Evolutionary conservation across 1,284 basidiomycete genomes (phyloP).

Genomic region (Ustilago hordei): DNA sequence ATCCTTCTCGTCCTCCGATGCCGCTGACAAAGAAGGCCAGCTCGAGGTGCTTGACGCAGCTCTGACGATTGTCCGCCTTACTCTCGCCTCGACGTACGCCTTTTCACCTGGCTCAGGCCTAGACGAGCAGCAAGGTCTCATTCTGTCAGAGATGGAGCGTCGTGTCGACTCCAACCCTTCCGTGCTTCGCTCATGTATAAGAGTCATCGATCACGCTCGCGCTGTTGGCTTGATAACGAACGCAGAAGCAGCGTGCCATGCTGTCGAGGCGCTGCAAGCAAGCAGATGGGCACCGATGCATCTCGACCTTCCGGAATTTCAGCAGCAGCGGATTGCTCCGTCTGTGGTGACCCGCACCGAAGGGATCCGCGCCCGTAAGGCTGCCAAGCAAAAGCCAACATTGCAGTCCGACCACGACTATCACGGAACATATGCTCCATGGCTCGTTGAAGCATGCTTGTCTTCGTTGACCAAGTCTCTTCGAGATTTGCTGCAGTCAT

Average conservation of each 20-base stretch:
- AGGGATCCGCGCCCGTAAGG: slow-evolving; percentile 28
- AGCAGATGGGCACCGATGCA: slow-evolving; percentile 37
- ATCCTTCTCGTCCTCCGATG: neutral
- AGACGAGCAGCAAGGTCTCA: slow-evolving; percentile 30
- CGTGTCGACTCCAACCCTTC: slow-evolving; percentile 35
- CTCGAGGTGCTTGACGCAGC: slow-evolving; percentile 39
- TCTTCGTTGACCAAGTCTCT: slow-evolving; percentile 9
- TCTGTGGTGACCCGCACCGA: slow-evolving; percentile 20
- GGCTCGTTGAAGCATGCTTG: slow-evolving; percentile 36
- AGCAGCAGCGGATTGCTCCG: slow-evolving; percentile 12
- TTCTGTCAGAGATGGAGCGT: slow-evolving; percentile 40
- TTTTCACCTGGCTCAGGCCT: slow-evolving; percentile 21
- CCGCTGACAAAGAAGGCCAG: slow-evolving; percentile 13
- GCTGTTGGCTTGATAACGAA: slow-evolving; percentile 10
- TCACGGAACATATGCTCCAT: slow-evolving; percentile 31
- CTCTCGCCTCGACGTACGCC: slow-evolving; percentile 36
- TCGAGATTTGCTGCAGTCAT: neutral
- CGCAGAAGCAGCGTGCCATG: slow-evolving; percentile 26
- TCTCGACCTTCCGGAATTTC: slow-evolving; percentile 13
- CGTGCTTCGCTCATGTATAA: slow-evolving; percentile 38
- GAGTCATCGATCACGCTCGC: slow-evolving; percentile 21
- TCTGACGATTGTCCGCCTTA: slow-evolving; percentile 36
- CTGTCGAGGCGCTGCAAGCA: slow-evolving; percentile 32
- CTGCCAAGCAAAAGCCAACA: slow-evolving; percentile 20
- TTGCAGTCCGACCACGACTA: slow-evolving; percentile 23